Evolutionary conservation across 2,329 filamentous ascomycete genomes (phyloP).

Genomic region (Cladosporium cucumerinum): DNA sequence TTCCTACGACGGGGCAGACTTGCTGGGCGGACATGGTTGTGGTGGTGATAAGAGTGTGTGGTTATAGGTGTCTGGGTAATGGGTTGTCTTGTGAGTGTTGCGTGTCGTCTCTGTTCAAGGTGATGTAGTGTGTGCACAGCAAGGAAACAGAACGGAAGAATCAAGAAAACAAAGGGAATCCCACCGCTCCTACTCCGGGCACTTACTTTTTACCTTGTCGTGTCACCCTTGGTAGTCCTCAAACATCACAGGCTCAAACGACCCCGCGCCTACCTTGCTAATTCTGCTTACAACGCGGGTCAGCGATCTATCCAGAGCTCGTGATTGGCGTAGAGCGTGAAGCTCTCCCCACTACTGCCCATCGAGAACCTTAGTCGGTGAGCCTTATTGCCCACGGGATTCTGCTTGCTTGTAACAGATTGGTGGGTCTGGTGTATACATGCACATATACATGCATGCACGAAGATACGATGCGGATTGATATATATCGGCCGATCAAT

Average conservation of each 20-base stretch:
- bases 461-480: background rate
- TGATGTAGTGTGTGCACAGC: background rate
- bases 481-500: too few species aligned
- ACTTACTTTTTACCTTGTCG: background rate
- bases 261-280: conserved; percentile 11
- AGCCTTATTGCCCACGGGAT: background rate
- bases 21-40: conserved; percentile 16
- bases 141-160: background rate
- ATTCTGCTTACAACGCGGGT: conserved; percentile 12
- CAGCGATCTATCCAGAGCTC: background rate
- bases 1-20: conserved; percentile 20
- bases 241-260: conserved; percentile 3
- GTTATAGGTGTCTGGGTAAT: background rate
- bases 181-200: background rate
- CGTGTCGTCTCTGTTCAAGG: background rate
- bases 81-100: background rate
- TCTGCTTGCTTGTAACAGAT: background rate
- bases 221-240: conserved; percentile 1
- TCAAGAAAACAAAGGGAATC: background rate
- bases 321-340: background rate
- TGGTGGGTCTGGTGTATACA: background rate
- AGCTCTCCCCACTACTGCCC: background rate
- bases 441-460: background rate
- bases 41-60: background rate
- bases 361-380: background rate